A percentile compares a stretch with the other conserved stretches of the same genome.
These are phyloP conservation scores for Colletotrichum horii DNA, from an alignment of 2,329 filamentous ascomycete species.

Conservation along the genomic window DNA sequence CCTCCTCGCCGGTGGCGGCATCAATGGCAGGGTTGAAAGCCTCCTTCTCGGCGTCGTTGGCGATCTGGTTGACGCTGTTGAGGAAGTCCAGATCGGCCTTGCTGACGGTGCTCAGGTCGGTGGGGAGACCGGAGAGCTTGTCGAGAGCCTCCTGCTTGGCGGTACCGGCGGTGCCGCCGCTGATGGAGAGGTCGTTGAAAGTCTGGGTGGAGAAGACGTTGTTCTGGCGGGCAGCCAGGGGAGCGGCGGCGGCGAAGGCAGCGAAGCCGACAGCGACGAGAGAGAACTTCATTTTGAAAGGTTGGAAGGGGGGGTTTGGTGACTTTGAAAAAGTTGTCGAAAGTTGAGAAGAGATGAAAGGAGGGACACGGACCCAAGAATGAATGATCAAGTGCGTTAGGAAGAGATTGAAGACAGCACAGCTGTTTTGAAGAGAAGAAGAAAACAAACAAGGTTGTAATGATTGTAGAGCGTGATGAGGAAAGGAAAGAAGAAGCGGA, in stretches of 20 bases:
- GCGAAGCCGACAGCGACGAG: conserved; percentile 30
- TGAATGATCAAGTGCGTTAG: conserved; percentile 18
- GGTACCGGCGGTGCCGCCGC: conserved; percentile 48
- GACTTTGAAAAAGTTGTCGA: background rate
- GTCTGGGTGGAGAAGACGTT: conserved; percentile 36
- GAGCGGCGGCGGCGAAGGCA: conserved; percentile 31
- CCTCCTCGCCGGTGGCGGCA: conserved; percentile 48
- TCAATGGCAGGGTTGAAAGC: conserved; percentile 61
- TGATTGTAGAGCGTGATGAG: conserved; percentile 20
- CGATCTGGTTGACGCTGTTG: conserved; percentile 54
- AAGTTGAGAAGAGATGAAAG: background rate
- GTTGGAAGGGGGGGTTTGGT: background rate
- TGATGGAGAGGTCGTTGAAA: conserved; percentile 54
- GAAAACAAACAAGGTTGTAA: conserved; percentile 1
- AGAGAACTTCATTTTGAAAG: conserved; percentile 39
- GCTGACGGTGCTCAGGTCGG: conserved; percentile 49
- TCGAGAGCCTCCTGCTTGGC: conserved; percentile 47
- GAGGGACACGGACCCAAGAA: conserved; percentile 21
- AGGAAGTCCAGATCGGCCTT: conserved; percentile 53
- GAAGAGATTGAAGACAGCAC: conserved; percentile 20
- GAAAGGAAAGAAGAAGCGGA: background rate
- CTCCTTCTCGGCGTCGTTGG: conserved; percentile 56
- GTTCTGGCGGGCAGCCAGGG: conserved; percentile 27
- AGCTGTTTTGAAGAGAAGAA: conserved; percentile 19
- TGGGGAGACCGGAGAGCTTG: conserved; percentile 39